Evolutionary conservation across 768 basidiomycete genomes (phyloP).

Genomic region (Termitomyces sp.): DNA sequence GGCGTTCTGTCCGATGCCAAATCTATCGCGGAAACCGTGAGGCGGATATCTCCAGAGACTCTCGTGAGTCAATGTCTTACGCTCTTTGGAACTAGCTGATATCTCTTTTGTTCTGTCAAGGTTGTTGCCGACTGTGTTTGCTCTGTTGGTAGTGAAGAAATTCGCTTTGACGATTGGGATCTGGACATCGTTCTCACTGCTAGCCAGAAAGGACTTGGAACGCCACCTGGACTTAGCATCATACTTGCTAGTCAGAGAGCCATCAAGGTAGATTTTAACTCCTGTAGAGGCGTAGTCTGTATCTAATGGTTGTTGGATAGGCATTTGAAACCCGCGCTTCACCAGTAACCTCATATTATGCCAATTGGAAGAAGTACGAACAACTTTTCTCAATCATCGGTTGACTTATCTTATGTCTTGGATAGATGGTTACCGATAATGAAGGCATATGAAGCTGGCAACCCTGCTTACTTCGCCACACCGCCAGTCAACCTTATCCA

Average conservation of each 20-base stretch:
- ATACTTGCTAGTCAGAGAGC: conserved; percentile 79
- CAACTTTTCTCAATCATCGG: neutral
- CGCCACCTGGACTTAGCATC: conserved; percentile 91
- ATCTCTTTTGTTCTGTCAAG: conserved; percentile 28
- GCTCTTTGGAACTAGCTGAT: neutral
- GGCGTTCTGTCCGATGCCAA: conserved; percentile 87
- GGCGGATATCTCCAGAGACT: conserved; percentile 77
- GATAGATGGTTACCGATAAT: conserved; percentile 88
- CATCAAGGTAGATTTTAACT: conserved; percentile 45
- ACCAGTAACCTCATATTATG: conserved; percentile 78
- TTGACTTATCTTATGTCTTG: neutral
- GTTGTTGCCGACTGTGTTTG: conserved; percentile 92
- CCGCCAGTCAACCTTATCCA: conserved; percentile 94
- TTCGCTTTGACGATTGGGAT: conserved; percentile 90
- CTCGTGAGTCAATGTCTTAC: conserved; percentile 43
- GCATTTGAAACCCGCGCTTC: conserved; percentile 59
- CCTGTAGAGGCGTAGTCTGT: neutral
- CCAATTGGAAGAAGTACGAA: conserved; percentile 77
- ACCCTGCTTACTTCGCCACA: conserved; percentile 89
- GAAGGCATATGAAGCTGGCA: conserved; percentile 84
- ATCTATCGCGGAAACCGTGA: conserved; percentile 69
- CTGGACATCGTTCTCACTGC: conserved; percentile 87
- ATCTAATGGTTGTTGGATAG: conserved; percentile 22
- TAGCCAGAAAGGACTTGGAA: conserved; percentile 89
- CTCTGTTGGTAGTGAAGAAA: conserved; percentile 93